Evolutionary conservation across 1,284 basidiomycete species (phyloP), one percentile per base, ranked within the genome.

Genomic region (Somion occarium): DNA sequence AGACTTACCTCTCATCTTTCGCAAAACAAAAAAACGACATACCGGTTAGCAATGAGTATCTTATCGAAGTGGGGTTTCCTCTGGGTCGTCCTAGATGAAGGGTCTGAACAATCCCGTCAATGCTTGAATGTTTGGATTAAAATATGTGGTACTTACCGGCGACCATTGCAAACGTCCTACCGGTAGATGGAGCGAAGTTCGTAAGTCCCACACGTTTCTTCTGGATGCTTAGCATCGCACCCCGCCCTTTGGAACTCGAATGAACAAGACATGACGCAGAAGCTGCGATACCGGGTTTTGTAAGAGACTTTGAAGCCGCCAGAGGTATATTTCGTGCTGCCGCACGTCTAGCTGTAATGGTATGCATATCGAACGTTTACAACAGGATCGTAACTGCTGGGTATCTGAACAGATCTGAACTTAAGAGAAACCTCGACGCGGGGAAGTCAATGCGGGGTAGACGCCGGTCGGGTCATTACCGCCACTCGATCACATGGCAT

Each of bases 31-130:
- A 24, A 12, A 24, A 18, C 9, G 9, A 56, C 66, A 46, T 53
- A 85, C 83, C 91, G 75, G 64, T 93, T 94, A 1, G 91, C 91
- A 52, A 94, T 83, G 38, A 94, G 76, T 52, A 93, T 87, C 74
- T 93, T 93, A 72, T 88, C 80, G 56, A 89, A 89, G 58, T 85
- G 83, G 19, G 85, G 79, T 44, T 66, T 71, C 44, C 67, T 51
- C 27, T 53, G 37, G 24, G 20, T 38, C n/a, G 25, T 25, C 23
- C 5, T 3, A 2, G 44, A 26, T 34, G 50, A 38, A 25, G 26
- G 24, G 38, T 41, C 11, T 49, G 23, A n/a, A 48, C 43, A 19
- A 25, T 26, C 26, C 3, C n/a, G 11, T 4, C 12, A 15, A 24
- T 18, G 23, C 27, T 9, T 38, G 24, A 19, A 47, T 11, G 12